phyloP scores from a whole-genome alignment of 352 stramenopile species.

The Thalassiosira hispida region DNA sequence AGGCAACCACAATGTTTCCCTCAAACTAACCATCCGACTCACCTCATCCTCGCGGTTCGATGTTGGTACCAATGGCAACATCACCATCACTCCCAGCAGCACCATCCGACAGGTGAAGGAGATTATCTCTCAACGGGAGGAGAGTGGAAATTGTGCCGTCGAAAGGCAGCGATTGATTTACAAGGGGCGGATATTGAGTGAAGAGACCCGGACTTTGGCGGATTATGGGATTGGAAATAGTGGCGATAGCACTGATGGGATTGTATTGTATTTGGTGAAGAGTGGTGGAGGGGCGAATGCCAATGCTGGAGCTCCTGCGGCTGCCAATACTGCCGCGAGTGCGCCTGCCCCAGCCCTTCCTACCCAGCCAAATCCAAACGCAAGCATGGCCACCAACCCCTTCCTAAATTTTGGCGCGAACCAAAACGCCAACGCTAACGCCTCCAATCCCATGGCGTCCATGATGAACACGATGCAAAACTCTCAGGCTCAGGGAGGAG shows the following conservation, averaged over 20 bases:
- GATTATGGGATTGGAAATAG: constrained; percentile 63
- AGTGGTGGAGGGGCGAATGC: constrained; percentile 27
- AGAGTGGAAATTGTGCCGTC: constrained; percentile 45
- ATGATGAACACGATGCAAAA: constrained; percentile 48
- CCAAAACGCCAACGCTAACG: constrained; percentile 1
- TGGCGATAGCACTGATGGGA: constrained; percentile 18
- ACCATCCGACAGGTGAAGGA: constrained; percentile 60
- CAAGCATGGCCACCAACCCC: constrained; percentile 27
- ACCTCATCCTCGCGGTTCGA: constrained; percentile 54
- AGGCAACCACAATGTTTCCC: constrained; percentile 35
- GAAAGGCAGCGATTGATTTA: constrained; percentile 74
- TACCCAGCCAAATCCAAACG: constrained; percentile 21
- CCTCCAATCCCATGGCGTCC: constrained; percentile 28
- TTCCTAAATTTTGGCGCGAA: constrained; percentile 14
- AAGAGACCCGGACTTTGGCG: constrained; percentile 53
- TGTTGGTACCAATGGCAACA: constrained; percentile 17
- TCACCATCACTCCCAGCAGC: constrained; percentile 44
- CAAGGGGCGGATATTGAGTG: constrained; percentile 80
- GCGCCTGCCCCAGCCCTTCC: constrained; percentile 11
- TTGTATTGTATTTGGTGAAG: constrained; percentile 79
- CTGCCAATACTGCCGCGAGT: not conserved
- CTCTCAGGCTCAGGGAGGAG: not conserved
- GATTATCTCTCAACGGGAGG: constrained; percentile 48
- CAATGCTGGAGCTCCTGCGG: constrained; percentile 9
- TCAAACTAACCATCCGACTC: constrained; percentile 55